Evolutionary conservation across 2,329 filamentous ascomycete species (phyloP), one percentile per base, ranked within the genome.

Genomic region (Graphiopsis chlorocephala): DNA sequence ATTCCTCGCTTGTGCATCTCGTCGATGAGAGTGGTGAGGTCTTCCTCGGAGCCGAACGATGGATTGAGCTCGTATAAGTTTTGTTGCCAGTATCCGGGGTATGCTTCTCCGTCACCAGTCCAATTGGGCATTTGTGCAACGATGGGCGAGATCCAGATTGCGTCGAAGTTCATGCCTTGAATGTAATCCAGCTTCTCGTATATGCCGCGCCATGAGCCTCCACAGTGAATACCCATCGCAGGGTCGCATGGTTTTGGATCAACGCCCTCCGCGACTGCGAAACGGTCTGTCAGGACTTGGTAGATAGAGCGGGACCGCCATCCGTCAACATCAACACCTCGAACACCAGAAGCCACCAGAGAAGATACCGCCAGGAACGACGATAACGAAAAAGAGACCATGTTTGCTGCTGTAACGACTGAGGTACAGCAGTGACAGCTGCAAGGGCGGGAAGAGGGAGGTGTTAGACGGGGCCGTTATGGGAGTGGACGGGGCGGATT

Each of bases 221-320:
- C 71, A 33, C 71, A 74, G 66, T 82, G 82, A 65, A 60, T 26
- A 50, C 63, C 57, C 26, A 71, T 67, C 48, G 67, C 64, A 8
- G 76, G 70, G 56, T 80, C 76, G 70, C 83, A 85, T 2, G 76
- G 66, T 29, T 74, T 76, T n/a, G 81, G 80, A 3, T 77, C 79
- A 4, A 76, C 79, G 20, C 80, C 82, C 67, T 79, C 76, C 2
- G 76, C 79, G 10, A 80, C 80, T 5, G 83, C 85, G 65, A 85
- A 81, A 1, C 85, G 82, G 70, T 86, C 85, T 2, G 85, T 86
- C 68, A 88, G 74, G 42, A 83, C 80, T 75, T 86, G 85, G 72
- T 87, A 87, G 62, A 87, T 86, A 25, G 73, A 76, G 59, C 73
- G 68, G 20, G 69, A 72, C 26, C 77, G 71, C 78, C 79, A 81